Evolutionary conservation across 1,139 yeast genomes (phyloP).

Genomic region (Candida sp.): DNA sequence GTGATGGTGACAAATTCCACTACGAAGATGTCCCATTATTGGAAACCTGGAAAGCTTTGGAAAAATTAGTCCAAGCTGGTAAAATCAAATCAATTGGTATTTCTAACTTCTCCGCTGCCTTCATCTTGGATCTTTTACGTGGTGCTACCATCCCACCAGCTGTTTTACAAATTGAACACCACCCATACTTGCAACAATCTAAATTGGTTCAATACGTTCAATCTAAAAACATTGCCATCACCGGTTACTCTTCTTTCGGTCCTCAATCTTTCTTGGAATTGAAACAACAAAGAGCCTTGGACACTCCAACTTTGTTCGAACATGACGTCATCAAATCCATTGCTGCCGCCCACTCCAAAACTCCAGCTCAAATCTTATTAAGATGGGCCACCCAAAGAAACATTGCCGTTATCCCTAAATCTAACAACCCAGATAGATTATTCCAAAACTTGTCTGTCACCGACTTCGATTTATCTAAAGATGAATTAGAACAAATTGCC

Average conservation of each 20-base stretch:
- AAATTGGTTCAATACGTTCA: conserved; percentile 63
- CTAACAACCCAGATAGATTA: conserved; percentile 61
- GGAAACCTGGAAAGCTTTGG: conserved; percentile 82
- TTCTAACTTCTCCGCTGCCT: conserved; percentile 73
- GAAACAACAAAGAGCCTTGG: conserved; percentile 48
- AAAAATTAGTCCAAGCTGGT: conserved; percentile 55
- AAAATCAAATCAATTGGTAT: conserved; percentile 74
- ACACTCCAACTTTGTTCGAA: conserved; percentile 53
- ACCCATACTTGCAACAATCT: conserved; percentile 84
- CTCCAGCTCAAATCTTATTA: conserved; percentile 62
- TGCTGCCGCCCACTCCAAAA: conserved; percentile 51
- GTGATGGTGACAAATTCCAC: conserved; percentile 51
- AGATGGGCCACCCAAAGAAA: conserved; percentile 83
- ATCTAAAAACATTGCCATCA: conserved; percentile 60
- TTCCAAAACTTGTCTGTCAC: conserved; percentile 53
- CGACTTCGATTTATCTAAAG: conserved; percentile 51
- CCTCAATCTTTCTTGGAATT: conserved; percentile 69
- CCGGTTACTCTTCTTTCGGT: conserved; percentile 86
- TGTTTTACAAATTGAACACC: conserved; percentile 87
- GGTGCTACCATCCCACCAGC: conserved; percentile 74
- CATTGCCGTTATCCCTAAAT: conserved; percentile 72
- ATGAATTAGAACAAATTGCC: conserved; percentile 50
- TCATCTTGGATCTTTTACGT: conserved; percentile 71
- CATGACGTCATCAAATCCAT: conserved; percentile 49
- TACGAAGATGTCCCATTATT: conserved; percentile 69